Base-by-base conservation (phyloP, 2,329 filamentous ascomycete genomes). In the Falciphora oryzae region DNA sequence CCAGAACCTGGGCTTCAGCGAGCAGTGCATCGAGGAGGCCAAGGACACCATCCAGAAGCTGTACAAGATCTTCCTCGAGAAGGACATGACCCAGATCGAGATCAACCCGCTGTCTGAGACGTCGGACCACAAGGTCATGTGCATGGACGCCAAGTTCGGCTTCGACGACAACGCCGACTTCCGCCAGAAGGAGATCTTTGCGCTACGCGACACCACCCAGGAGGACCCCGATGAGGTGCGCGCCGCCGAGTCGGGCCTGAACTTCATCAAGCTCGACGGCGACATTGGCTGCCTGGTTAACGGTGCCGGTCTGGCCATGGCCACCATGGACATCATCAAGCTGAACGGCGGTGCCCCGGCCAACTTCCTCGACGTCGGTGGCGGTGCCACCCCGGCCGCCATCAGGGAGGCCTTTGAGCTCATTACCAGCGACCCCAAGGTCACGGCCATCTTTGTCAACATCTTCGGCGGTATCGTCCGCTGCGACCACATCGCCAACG, bases 301-400 rank as follows among this genome's bases (percentile, higher is more conserved):
- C 83, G 95, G 95, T 77, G 95, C 95, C 74, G 95, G 95, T 83
- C 90, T 99, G 71, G 95, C 95, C 81, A 99, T 99, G 95, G 95
- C 95, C 69, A 99, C 95, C 77, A 99, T 99, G 95, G 95, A 99
- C 80, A 98, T 99, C 79, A 99, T 99, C 87, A 98, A 99, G 88
- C 87, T 99, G 69, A 99, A 98, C 82, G 95, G 95, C 72, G 95
- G 95, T 69, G 84, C 87, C 75, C 95, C 95, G 68, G 95, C 95
- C 73, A 99, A 99, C 88, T 99, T 99, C 89, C 85, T 99, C 72
- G 95, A 99, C 77, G 95, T 99, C 71, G 95, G 95, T 75, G 95
- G 95, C 78, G 95, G 95, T 83, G 95, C 95, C 71, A 99, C 95
- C 67, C 93, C 95, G 44, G 90, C 93, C 70, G 95, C 95, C 73